Base-by-base conservation (phyloP, 306 rosid species). In the Quercus alba region DNA sequence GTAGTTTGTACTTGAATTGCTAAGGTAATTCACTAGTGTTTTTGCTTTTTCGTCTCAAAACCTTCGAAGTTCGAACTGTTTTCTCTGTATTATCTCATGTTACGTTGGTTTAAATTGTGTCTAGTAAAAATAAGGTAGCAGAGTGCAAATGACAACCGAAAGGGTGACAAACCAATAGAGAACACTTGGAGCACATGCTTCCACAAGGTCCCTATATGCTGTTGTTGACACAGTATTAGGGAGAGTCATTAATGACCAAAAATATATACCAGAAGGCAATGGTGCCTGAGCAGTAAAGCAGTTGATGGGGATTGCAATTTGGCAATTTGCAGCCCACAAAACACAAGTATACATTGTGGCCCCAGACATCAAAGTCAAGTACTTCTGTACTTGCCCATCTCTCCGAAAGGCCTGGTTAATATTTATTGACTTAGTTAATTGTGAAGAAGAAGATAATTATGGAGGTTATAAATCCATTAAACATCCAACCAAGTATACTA, bases 271-370 rank as follows among this genome's bases (percentile, higher is more conserved):
- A 92, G 58, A 89, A 84, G 59, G 70, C 84, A 11, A 94, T 86
- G 84, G 84, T 94, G 98, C 18, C 86, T 95, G 75, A 94, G 90
- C 98, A 54, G 97, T 92, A 90, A 94, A 94, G 93, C 88, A 94
- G 88, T 94, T 94, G 30, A 94, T 82, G 63, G 94, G 87, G 52
- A 92, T 86, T 28, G 97, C 98, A 90, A 94, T 90, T 84, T 90
- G 98, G 84, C 93, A 89, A 80, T 94, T 94, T 70, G 89, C 98
- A 3, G 90, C 85, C 98, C 98, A 94, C 59, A 92, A 92, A 13
- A 88, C 94, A 23, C 91, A 81, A 17, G 96, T 88, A 26, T 92
- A 94, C 96, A 92, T 85, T 23, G 90, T 89, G 56, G 87, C 97
- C 3, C 97, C 98, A 2, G 72, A 90, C 77, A 62, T 89, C 92